Evolutionary conservation across 1,139 yeast species (phyloP).

Genomic region (Taphrina pruni): DNA sequence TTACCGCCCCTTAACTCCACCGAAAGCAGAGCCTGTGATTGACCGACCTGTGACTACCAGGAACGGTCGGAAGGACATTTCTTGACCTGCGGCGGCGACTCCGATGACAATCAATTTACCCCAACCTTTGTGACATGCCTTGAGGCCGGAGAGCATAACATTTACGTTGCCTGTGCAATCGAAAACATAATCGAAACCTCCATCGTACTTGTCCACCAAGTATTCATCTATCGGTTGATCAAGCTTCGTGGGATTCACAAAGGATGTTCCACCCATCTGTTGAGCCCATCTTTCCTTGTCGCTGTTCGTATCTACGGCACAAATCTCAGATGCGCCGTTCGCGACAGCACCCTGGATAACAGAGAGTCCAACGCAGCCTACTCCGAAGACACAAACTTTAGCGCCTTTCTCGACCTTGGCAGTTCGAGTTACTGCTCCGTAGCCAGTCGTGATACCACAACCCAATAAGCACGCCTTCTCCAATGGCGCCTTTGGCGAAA

Average conservation of each 20-base stretch:
- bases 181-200: constrained; percentile 93
- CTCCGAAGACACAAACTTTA: constrained; percentile 94
- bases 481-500: constrained; percentile 78
- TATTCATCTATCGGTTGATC: constrained; percentile 81
- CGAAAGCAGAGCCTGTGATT: constrained; percentile 98
- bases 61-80: constrained; percentile 95
- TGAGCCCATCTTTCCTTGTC: constrained; percentile 82
- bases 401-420: constrained; percentile 93
- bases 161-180: constrained; percentile 97
- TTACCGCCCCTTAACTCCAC: constrained; percentile 93
- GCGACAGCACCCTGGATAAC: constrained; percentile 92
- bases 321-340: constrained; percentile 80
- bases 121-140: constrained; percentile 99
- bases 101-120: constrained; percentile 94
- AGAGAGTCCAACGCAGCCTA: constrained; percentile 95
- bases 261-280: constrained; percentile 94
- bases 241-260: constrained; percentile 79
- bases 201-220: constrained; percentile 88
- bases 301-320: constrained; percentile 85
- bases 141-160: constrained; percentile 95
- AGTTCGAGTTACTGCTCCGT: constrained; percentile 95
- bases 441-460: constrained; percentile 98
- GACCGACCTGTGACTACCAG: constrained; percentile 98
- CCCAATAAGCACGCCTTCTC: constrained; percentile 92
- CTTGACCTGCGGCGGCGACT: constrained; percentile 98